These are phyloP conservation scores for Hypholoma fasciculare DNA, from an alignment of 768 basidiomycete genomes.

Conservation along the genomic window DNA sequence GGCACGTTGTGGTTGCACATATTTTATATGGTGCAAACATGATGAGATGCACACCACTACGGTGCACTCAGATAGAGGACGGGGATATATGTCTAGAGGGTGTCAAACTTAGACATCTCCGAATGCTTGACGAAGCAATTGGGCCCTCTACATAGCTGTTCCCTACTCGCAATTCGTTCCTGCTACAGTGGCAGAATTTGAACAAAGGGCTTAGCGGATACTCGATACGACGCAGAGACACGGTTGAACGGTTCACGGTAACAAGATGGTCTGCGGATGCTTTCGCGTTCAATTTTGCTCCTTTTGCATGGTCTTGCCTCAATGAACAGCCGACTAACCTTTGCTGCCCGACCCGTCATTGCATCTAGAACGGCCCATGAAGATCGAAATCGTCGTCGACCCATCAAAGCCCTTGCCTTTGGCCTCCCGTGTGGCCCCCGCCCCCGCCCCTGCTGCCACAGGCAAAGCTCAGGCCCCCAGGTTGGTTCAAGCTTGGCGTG, in stretches of 20 bases:
- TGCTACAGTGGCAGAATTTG: conserved; percentile 5
- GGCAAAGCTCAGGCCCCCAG: conserved; percentile 27
- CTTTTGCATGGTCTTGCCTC: conserved; percentile 38
- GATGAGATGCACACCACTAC: conserved; percentile 10
- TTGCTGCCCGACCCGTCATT: conserved; percentile 36
- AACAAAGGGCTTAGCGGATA: conserved; percentile 5
- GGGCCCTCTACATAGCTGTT: conserved; percentile 27
- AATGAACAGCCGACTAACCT: conserved; percentile 50
- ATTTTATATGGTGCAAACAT: not conserved
- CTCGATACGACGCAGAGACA: conserved; percentile 35
- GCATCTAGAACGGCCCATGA: conserved; percentile 91
- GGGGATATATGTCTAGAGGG: conserved; percentile 11
- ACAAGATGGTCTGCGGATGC: conserved; percentile 28
- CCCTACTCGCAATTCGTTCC: conserved; percentile 19
- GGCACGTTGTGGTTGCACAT: conserved; percentile 13
- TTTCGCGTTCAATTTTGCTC: conserved; percentile 29
- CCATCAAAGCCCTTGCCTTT: conserved; percentile 73
- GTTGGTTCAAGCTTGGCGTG: conserved; percentile 21
- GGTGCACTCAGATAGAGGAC: not conserved
- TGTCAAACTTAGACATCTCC: conserved; percentile 21
- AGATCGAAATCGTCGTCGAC: conserved; percentile 96
- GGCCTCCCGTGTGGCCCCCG: conserved; percentile 83
- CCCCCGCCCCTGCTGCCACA: conserved; percentile 42
- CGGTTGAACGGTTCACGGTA: conserved; percentile 35
- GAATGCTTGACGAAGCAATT: conserved; percentile 19